Conservation (phyloP, 1,284 basidiomycete species). For the Melampsora americana region DNA sequence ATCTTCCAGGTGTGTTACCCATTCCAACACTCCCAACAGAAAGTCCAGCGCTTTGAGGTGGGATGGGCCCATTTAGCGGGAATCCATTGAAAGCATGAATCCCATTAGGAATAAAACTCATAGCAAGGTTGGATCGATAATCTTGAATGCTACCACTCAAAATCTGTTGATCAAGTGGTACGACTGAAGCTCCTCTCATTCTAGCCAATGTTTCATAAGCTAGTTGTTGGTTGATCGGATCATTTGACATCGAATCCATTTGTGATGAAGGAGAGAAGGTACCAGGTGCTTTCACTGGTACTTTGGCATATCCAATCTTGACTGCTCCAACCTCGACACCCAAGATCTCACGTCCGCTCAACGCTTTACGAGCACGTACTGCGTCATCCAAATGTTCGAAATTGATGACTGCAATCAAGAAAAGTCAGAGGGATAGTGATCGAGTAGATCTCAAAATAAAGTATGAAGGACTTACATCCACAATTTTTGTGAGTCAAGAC, state of each 20-base stretch:
- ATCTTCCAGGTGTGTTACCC: not conserved
- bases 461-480: slow-evolving; percentile 65
- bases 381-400: slow-evolving; percentile 96
- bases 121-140: slow-evolving; percentile 81
- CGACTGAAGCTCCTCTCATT: slow-evolving; percentile 78
- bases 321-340: slow-evolving; percentile 93
- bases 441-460: not conserved
- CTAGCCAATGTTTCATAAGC: slow-evolving; percentile 69
- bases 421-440: slow-evolving; percentile 14
- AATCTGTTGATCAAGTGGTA: slow-evolving; percentile 85
- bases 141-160: slow-evolving; percentile 85
- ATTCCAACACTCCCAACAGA: slow-evolving; percentile 3
- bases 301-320: slow-evolving; percentile 92
- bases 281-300: slow-evolving; percentile 67
- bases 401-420: slow-evolving; percentile 64
- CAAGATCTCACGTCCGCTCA: slow-evolving; percentile 90
- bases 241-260: slow-evolving; percentile 49
- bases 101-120: slow-evolving; percentile 84
- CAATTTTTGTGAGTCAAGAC: slow-evolving; percentile 96
- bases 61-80: slow-evolving; percentile 10
- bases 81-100: slow-evolving; percentile 60
- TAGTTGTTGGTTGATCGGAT: slow-evolving; percentile 54
- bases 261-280: slow-evolving; percentile 26
- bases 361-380: slow-evolving; percentile 83
- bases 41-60: slow-evolving; percentile 1